Conservation (phyloP, 2,329 filamentous ascomycete genomes). For the Magnaporthales sp. region DNA sequence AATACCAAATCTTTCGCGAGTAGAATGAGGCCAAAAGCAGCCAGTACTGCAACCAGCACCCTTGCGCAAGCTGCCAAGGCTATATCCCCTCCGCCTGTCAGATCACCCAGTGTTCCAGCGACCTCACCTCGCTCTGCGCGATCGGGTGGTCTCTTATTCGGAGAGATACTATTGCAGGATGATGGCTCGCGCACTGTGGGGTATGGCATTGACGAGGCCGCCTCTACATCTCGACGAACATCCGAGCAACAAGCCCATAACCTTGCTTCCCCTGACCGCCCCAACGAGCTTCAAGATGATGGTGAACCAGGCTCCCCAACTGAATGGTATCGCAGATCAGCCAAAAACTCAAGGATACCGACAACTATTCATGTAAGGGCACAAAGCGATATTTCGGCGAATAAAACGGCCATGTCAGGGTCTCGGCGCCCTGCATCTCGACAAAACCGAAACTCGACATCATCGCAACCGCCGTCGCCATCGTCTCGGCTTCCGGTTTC, state of each 20-base stretch:
- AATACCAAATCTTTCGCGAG: constrained; percentile 52
- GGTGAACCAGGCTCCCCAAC: constrained; percentile 55
- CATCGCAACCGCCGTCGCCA: constrained; percentile 17
- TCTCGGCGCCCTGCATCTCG: not conserved
- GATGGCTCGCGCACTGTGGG: constrained; percentile 42
- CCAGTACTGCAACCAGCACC: constrained; percentile 16
- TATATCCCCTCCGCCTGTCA: constrained; percentile 27
- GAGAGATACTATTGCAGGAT: constrained; percentile 59
- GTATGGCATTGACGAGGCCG: constrained; percentile 48
- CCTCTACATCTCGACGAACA: constrained; percentile 45
- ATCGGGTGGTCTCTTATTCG: constrained; percentile 57
- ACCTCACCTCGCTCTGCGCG: constrained; percentile 25
- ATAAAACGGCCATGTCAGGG: not conserved
- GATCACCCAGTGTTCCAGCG: constrained; percentile 17
- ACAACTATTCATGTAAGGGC: constrained; percentile 38
- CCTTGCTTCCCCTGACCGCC: constrained; percentile 35
- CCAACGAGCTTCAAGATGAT: constrained; percentile 43
- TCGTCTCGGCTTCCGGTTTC: constrained; percentile 29
- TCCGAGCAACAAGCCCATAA: constrained; percentile 63
- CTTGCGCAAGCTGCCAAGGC: constrained; percentile 32
- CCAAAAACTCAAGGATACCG: constrained; percentile 13
- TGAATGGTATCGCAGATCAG: constrained; percentile 49
- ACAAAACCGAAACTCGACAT: constrained; percentile 2
- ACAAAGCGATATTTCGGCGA: constrained; percentile 46
- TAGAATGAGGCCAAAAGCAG: constrained; percentile 43